Conservation (phyloP, 1,284 basidiomycete genomes). For the Agaricales sp. region DNA sequence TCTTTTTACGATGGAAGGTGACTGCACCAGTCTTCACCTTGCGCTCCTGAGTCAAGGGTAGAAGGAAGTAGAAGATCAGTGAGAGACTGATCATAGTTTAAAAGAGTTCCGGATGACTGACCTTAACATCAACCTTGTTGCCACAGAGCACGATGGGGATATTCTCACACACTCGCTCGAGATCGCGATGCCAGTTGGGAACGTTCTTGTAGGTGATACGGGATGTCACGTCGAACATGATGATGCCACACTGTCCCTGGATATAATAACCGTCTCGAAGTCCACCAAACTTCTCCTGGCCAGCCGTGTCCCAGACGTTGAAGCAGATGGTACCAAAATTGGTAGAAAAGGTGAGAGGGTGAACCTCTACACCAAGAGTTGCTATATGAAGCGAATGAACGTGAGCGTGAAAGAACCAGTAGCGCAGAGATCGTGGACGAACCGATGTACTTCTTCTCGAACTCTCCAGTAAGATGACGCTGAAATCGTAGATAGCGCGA, state of each 20-base stretch:
- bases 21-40: constrained; percentile 99
- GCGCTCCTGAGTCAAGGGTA: constrained; percentile 63
- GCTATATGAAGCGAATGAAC: constrained; percentile 37
- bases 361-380: constrained; percentile 98
- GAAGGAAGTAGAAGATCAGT: constrained; percentile 8
- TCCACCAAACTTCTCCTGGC: constrained; percentile 99
- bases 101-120: constrained; percentile 23
- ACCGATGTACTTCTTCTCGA: constrained; percentile 99
- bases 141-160: constrained; percentile 99
- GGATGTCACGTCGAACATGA: constrained; percentile 99
- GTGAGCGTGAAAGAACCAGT: constrained; percentile 12
- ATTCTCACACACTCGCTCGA: constrained; percentile 99
- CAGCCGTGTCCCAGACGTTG: constrained; percentile 99
- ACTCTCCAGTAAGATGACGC: constrained; percentile 99
- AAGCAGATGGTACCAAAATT: constrained; percentile 99
- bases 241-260: constrained; percentile 99
- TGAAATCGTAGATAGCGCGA: constrained; percentile 20
- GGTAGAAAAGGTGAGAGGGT: constrained; percentile 93
- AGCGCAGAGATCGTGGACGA: constrained; percentile 19
- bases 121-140: constrained; percentile 99
- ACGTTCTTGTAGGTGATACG: constrained; percentile 99
- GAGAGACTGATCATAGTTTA: constrained; percentile 2
- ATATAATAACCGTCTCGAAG: constrained; percentile 98
- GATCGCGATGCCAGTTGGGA: constrained; percentile 99
- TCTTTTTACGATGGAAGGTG: constrained; percentile 99